Percentiles rank a stretch among this genome's conserved stretches.
phyloP scores from a whole-genome alignment of 2,329 filamentous ascomycete genomes.

The Zymoseptoria tritici region DNA sequence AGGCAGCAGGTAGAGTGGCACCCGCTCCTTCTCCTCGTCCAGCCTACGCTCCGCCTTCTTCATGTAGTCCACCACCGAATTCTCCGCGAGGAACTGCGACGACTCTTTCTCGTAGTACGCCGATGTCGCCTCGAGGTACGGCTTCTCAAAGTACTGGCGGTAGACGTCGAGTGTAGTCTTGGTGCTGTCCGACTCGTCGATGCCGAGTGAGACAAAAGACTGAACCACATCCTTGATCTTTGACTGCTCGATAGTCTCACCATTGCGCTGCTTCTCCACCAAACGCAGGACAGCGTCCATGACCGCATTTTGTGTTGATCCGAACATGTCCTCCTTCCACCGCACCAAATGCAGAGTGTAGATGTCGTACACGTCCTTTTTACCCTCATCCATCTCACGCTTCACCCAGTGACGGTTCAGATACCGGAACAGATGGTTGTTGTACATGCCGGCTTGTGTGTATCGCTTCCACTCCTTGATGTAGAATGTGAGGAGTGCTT shows the following conservation, averaged over 20 bases:
- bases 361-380: slow-evolving; percentile 96
- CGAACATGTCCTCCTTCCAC: slow-evolving; percentile 89
- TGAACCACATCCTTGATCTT: slow-evolving; percentile 97
- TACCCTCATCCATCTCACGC: slow-evolving; percentile 95
- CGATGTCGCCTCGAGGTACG: slow-evolving; percentile 79
- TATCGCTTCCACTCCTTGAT: slow-evolving; percentile 96
- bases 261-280: slow-evolving; percentile 93
- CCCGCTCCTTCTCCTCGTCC: slow-evolving; percentile 88
- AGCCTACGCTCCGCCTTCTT: slow-evolving; percentile 92
- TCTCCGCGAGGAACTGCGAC: slow-evolving; percentile 88
- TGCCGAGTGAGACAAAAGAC: slow-evolving; percentile 84
- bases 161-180: slow-evolving; percentile 97
- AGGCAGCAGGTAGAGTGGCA: slow-evolving; percentile 80
- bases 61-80: slow-evolving; percentile 98
- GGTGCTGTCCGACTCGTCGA: slow-evolving; percentile 86
- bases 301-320: slow-evolving; percentile 73
- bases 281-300: slow-evolving; percentile 93
- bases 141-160: slow-evolving; percentile 81
- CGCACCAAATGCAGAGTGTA: slow-evolving; percentile 94
- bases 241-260: slow-evolving; percentile 92
- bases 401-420: slow-evolving; percentile 99
- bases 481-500: slow-evolving; percentile 84
- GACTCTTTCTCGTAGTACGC: slow-evolving; percentile 88
- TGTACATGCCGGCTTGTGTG: slow-evolving; percentile 91
- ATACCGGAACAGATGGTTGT: slow-evolving; percentile 93